Evolutionary conservation across 148 eudicot species (phyloP), one percentile per base, ranked within the genome.

Genomic region (Amaranthus palmeri): DNA sequence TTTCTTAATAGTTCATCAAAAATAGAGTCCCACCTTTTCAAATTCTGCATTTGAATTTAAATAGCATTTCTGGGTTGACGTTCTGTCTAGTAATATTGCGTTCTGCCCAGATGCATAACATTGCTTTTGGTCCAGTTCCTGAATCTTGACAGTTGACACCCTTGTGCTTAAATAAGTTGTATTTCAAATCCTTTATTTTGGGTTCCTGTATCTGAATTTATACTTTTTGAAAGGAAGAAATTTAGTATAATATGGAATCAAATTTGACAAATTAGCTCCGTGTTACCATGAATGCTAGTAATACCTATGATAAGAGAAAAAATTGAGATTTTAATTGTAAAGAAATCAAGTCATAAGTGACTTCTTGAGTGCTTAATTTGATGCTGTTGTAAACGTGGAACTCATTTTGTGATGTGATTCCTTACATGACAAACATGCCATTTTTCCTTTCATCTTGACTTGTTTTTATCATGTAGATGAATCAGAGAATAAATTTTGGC

Each of bases 391-490:
- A 25, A 1, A 25, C 36, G 36, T 25, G 77, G 79, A 70, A 72
- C 73, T 51, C 79, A 75, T 75, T 59, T 61, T 55, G n/a, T 71
- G 36, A 68, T 75, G 80, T 75, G 58, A 61, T 78, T 83, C 77
- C 86, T 41, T 68, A 80, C 55, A 80, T 71, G 69, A 67, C 42
- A 65, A 74, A 40, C 25, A 36, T 71, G 79, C 86, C 86, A 72
- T 51, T 58, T 72, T 56, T 74, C 75, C 68, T 53, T 61, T 61
- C 84, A 68, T 72, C 76, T 68, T 52, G 83, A 69, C 49, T 61
- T 10, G 54, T 68, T 60, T 60, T 61, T 68, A 64, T 44, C 18
- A 59, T 77, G 82, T 72, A 69, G 78, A 78, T 83, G 86, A 74
- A 65, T 78, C 66, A 71, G 67, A 74, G 69, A 56, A 65, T 57